These are phyloP conservation scores for Daldinia decipiens DNA, from an alignment of 495 filamentous ascomycete species.

Conservation along the genomic window DNA sequence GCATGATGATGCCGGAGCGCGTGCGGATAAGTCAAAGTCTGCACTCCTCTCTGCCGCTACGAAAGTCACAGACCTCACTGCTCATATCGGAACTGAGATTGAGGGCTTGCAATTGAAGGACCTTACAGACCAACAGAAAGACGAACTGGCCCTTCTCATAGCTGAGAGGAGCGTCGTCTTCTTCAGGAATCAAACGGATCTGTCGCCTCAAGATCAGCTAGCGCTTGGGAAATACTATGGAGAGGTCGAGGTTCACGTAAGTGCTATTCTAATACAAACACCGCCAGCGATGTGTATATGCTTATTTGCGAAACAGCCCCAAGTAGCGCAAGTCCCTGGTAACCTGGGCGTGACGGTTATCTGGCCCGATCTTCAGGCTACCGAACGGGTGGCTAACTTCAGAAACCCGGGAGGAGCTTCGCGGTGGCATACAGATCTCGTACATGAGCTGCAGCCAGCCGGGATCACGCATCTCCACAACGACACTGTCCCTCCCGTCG, in stretches of 20 bases:
- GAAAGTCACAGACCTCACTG: slow-evolving; percentile 71
- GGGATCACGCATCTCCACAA: slow-evolving; percentile 77
- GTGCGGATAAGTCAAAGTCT: slow-evolving; percentile 74
- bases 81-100: slow-evolving; percentile 77
- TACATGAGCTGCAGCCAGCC: slow-evolving; percentile 75
- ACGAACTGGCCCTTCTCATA: slow-evolving; percentile 76
- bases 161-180: slow-evolving; percentile 81
- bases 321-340: slow-evolving; percentile 75
- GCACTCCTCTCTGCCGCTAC: slow-evolving; percentile 71
- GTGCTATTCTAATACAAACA: slow-evolving; percentile 29
- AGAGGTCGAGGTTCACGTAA: slow-evolving; percentile 73
- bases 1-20: slow-evolving; percentile 69
- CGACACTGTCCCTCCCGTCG: slow-evolving; percentile 70
- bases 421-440: slow-evolving; percentile 75
- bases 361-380: slow-evolving; percentile 72
- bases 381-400: slow-evolving; percentile 65
- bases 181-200: slow-evolving; percentile 73
- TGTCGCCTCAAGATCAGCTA: slow-evolving; percentile 75
- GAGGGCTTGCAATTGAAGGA: slow-evolving; percentile 76
- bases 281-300: neutral
- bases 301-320: slow-evolving; percentile 59
- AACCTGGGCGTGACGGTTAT: slow-evolving; percentile 72
- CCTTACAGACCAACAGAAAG: slow-evolving; percentile 71
- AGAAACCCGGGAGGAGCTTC: slow-evolving; percentile 72
- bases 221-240: slow-evolving; percentile 72